Conservation (phyloP, 805 yeast species). For the Brettanomyces nanus region DNA sequence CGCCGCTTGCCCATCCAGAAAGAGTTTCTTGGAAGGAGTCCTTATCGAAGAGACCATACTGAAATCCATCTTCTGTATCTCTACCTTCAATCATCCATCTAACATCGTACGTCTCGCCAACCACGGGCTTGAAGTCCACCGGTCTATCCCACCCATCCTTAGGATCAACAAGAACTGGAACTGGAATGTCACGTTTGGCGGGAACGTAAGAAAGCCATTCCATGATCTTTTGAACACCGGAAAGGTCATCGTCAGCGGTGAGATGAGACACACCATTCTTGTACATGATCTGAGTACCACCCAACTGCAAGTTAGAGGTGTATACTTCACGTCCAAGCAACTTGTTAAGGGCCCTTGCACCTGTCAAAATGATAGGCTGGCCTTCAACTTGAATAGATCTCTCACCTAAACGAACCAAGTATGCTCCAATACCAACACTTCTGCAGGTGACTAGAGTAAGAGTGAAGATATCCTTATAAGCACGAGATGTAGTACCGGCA, state of each 20-base stretch:
- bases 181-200: conserved; percentile 79
- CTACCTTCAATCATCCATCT: conserved; percentile 93
- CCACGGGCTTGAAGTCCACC: conserved; percentile 69
- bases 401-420: conserved; percentile 95
- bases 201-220: conserved; percentile 96
- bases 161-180: conserved; percentile 70
- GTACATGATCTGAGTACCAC: conserved; percentile 99
- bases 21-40: conserved; percentile 93
- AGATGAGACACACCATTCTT: conserved; percentile 96
- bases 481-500: conserved; percentile 98
- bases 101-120: conserved; percentile 74
- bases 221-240: conserved; percentile 90
- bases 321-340: conserved; percentile 95
- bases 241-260: conserved; percentile 94
- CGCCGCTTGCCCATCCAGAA: conserved; percentile 98
- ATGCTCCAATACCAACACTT: conserved; percentile 99
- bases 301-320: conserved; percentile 92
- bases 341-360: conserved; percentile 98
- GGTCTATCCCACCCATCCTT: conserved; percentile 92
- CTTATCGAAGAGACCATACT: conserved; percentile 85
- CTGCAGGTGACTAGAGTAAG: conserved; percentile 98
- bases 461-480: conserved; percentile 95
- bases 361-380: conserved; percentile 96
- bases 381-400: conserved; percentile 99
- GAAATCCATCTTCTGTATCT: conserved; percentile 61